These are phyloP conservation scores for Trametes villosa DNA, from an alignment of 768 basidiomycete species.

Conservation along the genomic window DNA sequence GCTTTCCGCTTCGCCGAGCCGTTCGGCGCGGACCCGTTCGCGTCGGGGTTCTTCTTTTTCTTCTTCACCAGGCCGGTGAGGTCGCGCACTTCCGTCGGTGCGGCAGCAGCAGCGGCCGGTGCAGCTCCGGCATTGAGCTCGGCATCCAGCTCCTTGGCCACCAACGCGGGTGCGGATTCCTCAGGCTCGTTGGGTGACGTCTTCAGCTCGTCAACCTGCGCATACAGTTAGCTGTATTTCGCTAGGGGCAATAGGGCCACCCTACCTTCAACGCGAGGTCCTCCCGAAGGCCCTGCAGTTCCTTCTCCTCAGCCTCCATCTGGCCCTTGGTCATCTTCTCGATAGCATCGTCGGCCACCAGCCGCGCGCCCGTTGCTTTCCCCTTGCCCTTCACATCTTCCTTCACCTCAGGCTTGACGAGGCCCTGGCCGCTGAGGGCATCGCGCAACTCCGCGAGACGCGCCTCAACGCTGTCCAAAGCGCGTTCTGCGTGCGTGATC, in stretches of 20 bases:
- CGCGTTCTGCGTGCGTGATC: conserved; percentile 78
- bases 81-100: conserved; percentile 66
- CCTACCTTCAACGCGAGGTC: conserved; percentile 82
- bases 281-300: conserved; percentile 71
- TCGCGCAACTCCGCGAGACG: conserved; percentile 65
- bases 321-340: conserved; percentile 73
- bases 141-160: conserved; percentile 69
- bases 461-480: conserved; percentile 75
- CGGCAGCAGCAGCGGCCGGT: conserved; percentile 34
- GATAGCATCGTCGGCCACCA: conserved; percentile 58
- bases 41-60: conserved; percentile 57
- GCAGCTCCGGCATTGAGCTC: conserved; percentile 59
- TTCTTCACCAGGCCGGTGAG: conserved; percentile 89
- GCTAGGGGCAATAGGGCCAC: background rate
- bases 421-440: conserved; percentile 42
- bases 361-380: conserved; percentile 50
- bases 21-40: conserved; percentile 35
- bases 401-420: conserved; percentile 39
- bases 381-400: conserved; percentile 72
- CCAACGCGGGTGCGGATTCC: conserved; percentile 69
- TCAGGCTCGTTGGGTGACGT: conserved; percentile 67
- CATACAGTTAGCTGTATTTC: background rate
- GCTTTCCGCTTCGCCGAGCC: conserved; percentile 68
- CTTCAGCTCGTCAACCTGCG: conserved; percentile 91
- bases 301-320: conserved; percentile 79